Evolutionary conservation across 306 rosid genomes (phyloP).

Genomic region (Trifolium pratense): DNA sequence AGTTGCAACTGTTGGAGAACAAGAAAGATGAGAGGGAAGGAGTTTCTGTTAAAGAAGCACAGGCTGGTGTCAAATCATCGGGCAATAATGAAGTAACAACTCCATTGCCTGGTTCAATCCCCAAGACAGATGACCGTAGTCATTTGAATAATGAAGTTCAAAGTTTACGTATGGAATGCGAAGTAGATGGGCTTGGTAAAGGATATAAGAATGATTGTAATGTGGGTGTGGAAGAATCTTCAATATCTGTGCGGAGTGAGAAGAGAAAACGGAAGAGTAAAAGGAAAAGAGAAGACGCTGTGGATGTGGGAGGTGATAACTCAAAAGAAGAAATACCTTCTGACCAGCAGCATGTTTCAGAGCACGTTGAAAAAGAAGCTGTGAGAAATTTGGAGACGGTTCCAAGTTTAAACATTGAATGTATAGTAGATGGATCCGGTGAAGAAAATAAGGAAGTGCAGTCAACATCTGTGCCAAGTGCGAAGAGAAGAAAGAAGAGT

Average conservation of each 20-base stretch:
- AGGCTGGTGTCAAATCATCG: slow-evolving; percentile 23
- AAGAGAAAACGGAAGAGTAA: slow-evolving; percentile 33
- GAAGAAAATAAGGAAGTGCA: slow-evolving; percentile 20
- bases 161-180: slow-evolving; percentile 19
- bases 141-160: slow-evolving; percentile 5
- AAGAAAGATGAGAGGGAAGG: slow-evolving; percentile 25
- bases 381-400: slow-evolving; percentile 19
- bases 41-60: slow-evolving; percentile 25
- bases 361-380: slow-evolving; percentile 34
- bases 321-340: slow-evolving; percentile 4
- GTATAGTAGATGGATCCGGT: slow-evolving; percentile 32
- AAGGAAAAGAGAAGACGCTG: not conserved
- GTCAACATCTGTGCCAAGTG: slow-evolving; percentile 27
- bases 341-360: slow-evolving; percentile 25
- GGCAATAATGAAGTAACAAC: not conserved
- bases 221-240: slow-evolving; percentile 5
- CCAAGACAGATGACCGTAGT: not conserved
- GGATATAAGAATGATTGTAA: slow-evolving; percentile 17
- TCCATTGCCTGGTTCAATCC: slow-evolving; percentile 4
- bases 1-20: slow-evolving; percentile 27
- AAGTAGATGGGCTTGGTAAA: slow-evolving; percentile 34
- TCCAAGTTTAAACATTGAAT: slow-evolving; percentile 26
- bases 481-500: slow-evolving; percentile 34
- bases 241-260: slow-evolving; percentile 13
- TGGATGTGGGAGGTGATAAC: not conserved